Conservation (phyloP, 768 basidiomycete species). For the Galerina sulciceps region DNA sequence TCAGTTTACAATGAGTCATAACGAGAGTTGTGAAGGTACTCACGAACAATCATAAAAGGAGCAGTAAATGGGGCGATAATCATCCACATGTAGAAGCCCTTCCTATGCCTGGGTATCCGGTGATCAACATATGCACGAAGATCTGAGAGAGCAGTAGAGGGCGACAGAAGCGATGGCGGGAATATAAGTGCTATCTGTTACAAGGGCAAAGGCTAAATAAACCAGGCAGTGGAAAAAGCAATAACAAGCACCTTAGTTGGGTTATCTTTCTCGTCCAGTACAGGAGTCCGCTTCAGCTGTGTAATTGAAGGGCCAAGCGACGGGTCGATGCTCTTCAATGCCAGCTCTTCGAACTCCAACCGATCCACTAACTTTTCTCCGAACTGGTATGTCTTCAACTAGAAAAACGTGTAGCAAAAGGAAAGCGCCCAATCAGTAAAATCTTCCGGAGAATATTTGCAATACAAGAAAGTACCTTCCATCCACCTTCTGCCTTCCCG, state of each 20-base stretch:
- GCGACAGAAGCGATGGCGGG: conserved; percentile 48
- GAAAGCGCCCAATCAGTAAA: background rate
- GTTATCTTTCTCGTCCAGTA: conserved; percentile 23
- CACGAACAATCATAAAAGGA: conserved; percentile 81
- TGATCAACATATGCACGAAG: conserved; percentile 53
- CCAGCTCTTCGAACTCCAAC: conserved; percentile 82
- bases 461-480: conserved; percentile 60
- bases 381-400: conserved; percentile 64
- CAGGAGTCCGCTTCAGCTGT: conserved; percentile 22
- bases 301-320: conserved; percentile 61
- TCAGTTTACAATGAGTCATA: background rate
- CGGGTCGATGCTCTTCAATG: conserved; percentile 73
- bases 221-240: background rate
- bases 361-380: conserved; percentile 74
- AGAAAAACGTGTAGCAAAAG: background rate
- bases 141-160: conserved; percentile 43
- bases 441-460: background rate
- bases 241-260: conserved; percentile 13
- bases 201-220: background rate
- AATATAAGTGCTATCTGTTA: conserved; percentile 68
- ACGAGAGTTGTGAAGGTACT: conserved; percentile 28
- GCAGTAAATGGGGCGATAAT: conserved; percentile 69
- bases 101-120: conserved; percentile 66
- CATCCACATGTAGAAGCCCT: conserved; percentile 71
- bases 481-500: conserved; percentile 69